Conservation (phyloP, 441 rosid species). For the Gossypium trilobum region DNA sequence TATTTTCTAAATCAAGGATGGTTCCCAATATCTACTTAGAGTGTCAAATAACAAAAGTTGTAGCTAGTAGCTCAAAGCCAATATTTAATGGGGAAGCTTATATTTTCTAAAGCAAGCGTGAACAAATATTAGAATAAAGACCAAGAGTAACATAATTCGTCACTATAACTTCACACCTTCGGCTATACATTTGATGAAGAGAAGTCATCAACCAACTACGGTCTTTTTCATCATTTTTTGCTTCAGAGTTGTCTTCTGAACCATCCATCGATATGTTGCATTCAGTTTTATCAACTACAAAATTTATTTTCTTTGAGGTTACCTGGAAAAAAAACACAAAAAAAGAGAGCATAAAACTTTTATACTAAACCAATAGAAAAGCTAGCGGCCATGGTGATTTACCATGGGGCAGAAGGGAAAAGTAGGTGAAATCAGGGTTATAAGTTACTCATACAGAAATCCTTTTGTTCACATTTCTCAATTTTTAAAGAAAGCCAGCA, state of each 20-base stretch:
- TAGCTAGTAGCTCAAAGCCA: constrained; percentile 1
- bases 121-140: constrained; percentile 10
- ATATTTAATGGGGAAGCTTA: background rate
- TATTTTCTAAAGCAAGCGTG: constrained; percentile 1
- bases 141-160: background rate
- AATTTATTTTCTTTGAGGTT: constrained; percentile 83
- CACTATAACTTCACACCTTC: constrained; percentile 53
- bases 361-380: constrained; percentile 10
- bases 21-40: background rate
- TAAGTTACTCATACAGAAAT: background rate
- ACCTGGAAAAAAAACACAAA: constrained; percentile 41
- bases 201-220: constrained; percentile 84
- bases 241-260: constrained; percentile 39
- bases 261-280: constrained; percentile 32
- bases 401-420: background rate
- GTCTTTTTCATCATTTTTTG: constrained; percentile 60
- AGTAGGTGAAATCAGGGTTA: background rate
- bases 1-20: background rate
- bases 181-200: constrained; percentile 92
- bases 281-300: constrained; percentile 64
- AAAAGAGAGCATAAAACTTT: background rate
- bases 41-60: background rate
- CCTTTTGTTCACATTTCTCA: background rate
- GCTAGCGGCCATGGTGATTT: background rate
- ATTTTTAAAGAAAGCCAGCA: constrained; percentile 8